These are phyloP conservation scores for Aspergillus felis DNA, from an alignment of 2,329 filamentous ascomycete species.

Conservation along the genomic window DNA sequence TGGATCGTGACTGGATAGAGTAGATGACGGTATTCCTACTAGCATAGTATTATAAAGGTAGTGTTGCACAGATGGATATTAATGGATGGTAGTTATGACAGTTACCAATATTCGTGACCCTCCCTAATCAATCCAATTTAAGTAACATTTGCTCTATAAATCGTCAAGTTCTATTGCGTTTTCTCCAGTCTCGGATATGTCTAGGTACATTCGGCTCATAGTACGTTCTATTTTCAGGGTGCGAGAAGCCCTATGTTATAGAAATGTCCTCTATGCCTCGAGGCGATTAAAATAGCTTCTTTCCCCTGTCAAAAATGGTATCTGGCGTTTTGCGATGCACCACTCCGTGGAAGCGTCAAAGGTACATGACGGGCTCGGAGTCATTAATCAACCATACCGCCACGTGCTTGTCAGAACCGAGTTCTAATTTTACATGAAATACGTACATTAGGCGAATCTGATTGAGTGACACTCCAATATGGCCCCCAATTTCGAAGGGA, in stretches of 20 bases:
- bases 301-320: not conserved
- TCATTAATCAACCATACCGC: not conserved
- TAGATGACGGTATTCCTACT: not conserved
- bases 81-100: no score
- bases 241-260: not conserved
- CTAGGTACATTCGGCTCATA: not conserved
- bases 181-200: not conserved
- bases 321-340: not conserved
- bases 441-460: not conserved
- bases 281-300: not conserved
- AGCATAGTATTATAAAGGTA: not conserved
- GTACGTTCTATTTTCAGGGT: not conserved
- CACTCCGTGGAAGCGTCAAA: not conserved
- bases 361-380: not conserved
- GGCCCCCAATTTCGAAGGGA: not conserved
- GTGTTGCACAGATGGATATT: not conserved
- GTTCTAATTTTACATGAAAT: not conserved
- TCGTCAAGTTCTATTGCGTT: not conserved
- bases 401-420: not conserved
- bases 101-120: no score
- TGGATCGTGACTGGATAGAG: not conserved
- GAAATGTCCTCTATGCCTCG: not conserved
- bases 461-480: not conserved
- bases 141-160: not conserved
- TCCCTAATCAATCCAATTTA: not conserved